These are phyloP conservation scores for Umbelopsis vinacea DNA, from an alignment of 192 early-diverging fungal species.

Conservation along the genomic window DNA sequence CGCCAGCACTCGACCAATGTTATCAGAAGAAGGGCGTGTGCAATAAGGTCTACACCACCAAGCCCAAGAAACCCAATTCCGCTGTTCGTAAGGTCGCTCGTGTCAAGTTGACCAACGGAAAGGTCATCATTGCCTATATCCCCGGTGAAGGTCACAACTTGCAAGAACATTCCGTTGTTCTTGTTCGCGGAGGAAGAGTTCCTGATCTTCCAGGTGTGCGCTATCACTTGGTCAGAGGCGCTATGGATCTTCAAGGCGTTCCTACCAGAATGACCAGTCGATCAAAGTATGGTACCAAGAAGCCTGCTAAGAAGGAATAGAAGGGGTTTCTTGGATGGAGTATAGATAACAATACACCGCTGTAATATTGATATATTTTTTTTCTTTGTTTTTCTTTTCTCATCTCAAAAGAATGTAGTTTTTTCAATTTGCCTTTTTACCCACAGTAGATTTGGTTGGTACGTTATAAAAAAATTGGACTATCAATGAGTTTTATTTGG, in stretches of 20 bases:
- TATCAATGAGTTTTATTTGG: no score
- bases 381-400: no score
- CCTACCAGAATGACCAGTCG: slow-evolving; percentile 77
- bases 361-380: slow-evolving; percentile 3
- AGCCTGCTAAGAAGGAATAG: slow-evolving; percentile 39
- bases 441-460: no score
- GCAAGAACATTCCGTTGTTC: slow-evolving; percentile 96
- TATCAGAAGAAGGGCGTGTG: slow-evolving; percentile 95
- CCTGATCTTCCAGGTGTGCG: slow-evolving; percentile 97
- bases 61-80: slow-evolving; percentile 99
- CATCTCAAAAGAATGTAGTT: no score
- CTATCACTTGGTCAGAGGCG: slow-evolving; percentile 92
- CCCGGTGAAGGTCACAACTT: slow-evolving; percentile 98
- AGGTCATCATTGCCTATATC: slow-evolving; percentile 94
- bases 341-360: background rate
- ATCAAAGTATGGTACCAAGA: slow-evolving; percentile 88
- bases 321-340: background rate
- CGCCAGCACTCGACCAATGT: slow-evolving; percentile 83
- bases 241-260: slow-evolving; percentile 95
- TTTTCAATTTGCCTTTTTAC: no score
- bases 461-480: no score
- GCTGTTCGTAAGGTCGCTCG: slow-evolving; percentile 92
- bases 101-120: slow-evolving; percentile 92
- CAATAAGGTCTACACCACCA: slow-evolving; percentile 92
- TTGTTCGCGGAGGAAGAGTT: slow-evolving; percentile 94